Percentiles rank a stretch among this genome's conserved stretches.
Evolutionary conservation across 306 rosid genomes (phyloP).

Genomic region (Glycine tomentella): DNA sequence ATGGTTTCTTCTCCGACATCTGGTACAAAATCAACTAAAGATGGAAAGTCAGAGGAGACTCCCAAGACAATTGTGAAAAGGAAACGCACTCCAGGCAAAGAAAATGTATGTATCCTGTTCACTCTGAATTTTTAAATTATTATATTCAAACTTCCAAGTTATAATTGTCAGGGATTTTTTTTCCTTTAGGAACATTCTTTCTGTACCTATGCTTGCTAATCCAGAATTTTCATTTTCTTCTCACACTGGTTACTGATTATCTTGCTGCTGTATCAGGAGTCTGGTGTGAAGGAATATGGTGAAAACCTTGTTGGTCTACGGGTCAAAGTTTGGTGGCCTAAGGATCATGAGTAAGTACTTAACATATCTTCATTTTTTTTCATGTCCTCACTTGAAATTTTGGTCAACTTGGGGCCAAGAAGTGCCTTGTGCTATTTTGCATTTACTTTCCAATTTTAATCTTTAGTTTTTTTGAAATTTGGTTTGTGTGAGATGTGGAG

Average conservation of each 20-base stretch:
- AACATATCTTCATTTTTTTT: constrained; percentile 20
- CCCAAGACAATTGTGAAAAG: constrained; percentile 70
- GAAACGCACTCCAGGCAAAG: constrained; percentile 64
- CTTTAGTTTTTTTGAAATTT: not conserved
- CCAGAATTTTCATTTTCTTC: constrained; percentile 29
- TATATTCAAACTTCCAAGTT: not conserved
- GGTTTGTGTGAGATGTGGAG: constrained; percentile 7
- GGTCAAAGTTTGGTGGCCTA: constrained; percentile 92
- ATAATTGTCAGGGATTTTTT: not conserved
- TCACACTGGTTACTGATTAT: constrained; percentile 20
- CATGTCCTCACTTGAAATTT: constrained; percentile 31
- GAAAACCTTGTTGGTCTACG: constrained; percentile 68
- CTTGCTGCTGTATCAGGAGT: constrained; percentile 56
- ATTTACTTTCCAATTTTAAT: constrained; percentile 17
- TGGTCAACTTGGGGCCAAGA: constrained; percentile 20
- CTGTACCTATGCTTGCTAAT: constrained; percentile 27
- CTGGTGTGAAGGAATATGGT: constrained; percentile 58
- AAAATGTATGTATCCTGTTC: constrained; percentile 53
- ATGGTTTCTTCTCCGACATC: constrained; percentile 60
- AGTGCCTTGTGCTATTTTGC: constrained; percentile 11
- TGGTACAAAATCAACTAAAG: constrained; percentile 57
- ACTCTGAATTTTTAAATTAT: not conserved
- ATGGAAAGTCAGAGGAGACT: constrained; percentile 57
- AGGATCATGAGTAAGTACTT: constrained; percentile 73
- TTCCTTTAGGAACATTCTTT: constrained; percentile 20